Conservation (phyloP, 2,329 filamentous ascomycete genomes). For the Xylariaceae sp. region DNA sequence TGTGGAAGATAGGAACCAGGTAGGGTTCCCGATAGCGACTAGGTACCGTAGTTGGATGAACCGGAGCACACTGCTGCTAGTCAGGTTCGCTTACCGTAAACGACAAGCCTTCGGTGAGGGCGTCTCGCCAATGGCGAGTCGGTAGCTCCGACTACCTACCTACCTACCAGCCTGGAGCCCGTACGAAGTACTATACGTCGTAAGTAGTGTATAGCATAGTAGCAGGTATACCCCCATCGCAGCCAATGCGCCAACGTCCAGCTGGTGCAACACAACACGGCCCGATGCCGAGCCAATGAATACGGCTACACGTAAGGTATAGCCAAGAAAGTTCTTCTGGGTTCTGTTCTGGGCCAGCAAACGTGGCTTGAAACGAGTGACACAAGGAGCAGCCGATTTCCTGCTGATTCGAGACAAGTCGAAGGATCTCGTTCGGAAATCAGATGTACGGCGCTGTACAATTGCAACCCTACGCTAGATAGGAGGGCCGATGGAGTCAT, state of each 20-base stretch:
- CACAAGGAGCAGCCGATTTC: background rate
- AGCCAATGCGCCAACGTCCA: background rate
- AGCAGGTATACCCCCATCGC: background rate
- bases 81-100: constrained; percentile 6
- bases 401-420: constrained; percentile 5
- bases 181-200: too few relatives aligned
- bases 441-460: constrained; percentile 1
- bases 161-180: too few relatives aligned
- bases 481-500: background rate
- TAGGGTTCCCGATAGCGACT: constrained; percentile 3
- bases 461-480: constrained; percentile 3
- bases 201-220: background rate
- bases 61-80: background rate
- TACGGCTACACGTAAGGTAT: background rate
- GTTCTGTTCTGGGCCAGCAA: constrained; percentile 5
- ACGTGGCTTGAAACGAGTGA: constrained; percentile 11
- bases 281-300: background rate
- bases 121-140: constrained; percentile 4
- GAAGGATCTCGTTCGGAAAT: constrained; percentile 8
- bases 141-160: too few relatives aligned
- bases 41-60: background rate
- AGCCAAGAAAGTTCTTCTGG: background rate
- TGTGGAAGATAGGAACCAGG: constrained; percentile 1
- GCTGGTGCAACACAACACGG: background rate
- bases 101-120: constrained; percentile 1